Conservation (phyloP, 2,329 filamentous ascomycete species). For the Nemania bipapillata region DNA sequence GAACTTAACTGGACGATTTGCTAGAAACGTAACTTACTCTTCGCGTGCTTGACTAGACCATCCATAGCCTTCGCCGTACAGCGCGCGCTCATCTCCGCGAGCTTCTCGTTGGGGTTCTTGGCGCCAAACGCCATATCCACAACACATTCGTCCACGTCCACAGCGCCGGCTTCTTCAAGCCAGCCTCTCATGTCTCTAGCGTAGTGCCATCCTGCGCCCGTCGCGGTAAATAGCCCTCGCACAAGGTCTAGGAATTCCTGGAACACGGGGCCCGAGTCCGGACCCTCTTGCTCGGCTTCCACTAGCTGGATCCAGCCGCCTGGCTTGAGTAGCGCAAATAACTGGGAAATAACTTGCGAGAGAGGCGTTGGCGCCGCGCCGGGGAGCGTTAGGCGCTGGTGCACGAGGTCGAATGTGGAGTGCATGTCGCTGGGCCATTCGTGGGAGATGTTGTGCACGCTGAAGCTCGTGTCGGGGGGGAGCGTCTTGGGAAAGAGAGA, state of each 20-base stretch:
- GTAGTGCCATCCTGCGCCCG: neutral
- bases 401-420: neutral
- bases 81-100: neutral
- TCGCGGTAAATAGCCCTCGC: neutral
- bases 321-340: neutral
- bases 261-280: neutral
- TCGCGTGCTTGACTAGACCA: neutral
- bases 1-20: too few relatives aligned
- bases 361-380: neutral
- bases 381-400: neutral
- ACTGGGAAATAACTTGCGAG: neutral
- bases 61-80: neutral
- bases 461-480: neutral
- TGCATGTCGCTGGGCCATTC: neutral
- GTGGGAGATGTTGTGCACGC: neutral
- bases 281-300: neutral
- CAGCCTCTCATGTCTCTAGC: neutral
- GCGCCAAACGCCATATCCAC: neutral
- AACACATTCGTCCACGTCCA: neutral
- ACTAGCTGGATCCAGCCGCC: conserved; percentile 4
- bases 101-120: neutral
- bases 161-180: neutral
- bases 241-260: neutral
- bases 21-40: neutral
- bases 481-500: neutral